These are phyloP conservation scores for Pterocarpus santalinus DNA, from an alignment of 306 rosid species.

Conservation along the genomic window DNA sequence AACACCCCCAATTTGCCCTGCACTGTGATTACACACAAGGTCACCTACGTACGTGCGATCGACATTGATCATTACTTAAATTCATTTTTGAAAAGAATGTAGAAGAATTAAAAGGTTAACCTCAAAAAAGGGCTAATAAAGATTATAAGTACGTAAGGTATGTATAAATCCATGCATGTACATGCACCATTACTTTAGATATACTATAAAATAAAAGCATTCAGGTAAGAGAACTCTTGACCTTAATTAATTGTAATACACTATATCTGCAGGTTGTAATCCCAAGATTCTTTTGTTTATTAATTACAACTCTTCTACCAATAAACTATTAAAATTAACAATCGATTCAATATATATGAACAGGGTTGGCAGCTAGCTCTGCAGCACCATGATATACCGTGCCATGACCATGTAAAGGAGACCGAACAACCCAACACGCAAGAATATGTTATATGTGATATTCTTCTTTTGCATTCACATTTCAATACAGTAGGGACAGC, in stretches of 20 bases:
- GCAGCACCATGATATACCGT: slow-evolving; percentile 49
- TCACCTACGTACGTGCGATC: slow-evolving; percentile 23
- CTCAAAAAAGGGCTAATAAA: neutral
- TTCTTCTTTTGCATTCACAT: slow-evolving; percentile 67
- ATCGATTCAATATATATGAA: slow-evolving; percentile 27
- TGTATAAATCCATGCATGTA: slow-evolving; percentile 55
- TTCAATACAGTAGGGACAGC: slow-evolving; percentile 82
- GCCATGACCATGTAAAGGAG: slow-evolving; percentile 65
- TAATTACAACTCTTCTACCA: slow-evolving; percentile 38
- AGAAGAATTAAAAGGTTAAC: slow-evolving; percentile 15
- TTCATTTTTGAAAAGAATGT: slow-evolving; percentile 23
- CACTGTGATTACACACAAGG: slow-evolving; percentile 40
- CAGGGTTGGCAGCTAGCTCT: slow-evolving; percentile 36
- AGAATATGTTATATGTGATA: slow-evolving; percentile 55
- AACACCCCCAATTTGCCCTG: slow-evolving; percentile 59
- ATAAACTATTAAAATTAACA: slow-evolving; percentile 36
- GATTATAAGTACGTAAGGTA: slow-evolving; percentile 45
- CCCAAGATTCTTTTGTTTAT: slow-evolving; percentile 45
- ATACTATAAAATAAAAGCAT: neutral
- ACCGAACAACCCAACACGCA: slow-evolving; percentile 63
- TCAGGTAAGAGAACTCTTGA: neutral
- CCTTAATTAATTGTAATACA: neutral
- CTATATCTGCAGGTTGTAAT: slow-evolving; percentile 42
- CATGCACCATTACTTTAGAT: slow-evolving; percentile 44
- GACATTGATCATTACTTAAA: slow-evolving; percentile 16